Evolutionary conservation across 768 basidiomycete species (phyloP), one percentile per base, ranked within the genome.

Genomic region (Phanerochaete sordida): DNA sequence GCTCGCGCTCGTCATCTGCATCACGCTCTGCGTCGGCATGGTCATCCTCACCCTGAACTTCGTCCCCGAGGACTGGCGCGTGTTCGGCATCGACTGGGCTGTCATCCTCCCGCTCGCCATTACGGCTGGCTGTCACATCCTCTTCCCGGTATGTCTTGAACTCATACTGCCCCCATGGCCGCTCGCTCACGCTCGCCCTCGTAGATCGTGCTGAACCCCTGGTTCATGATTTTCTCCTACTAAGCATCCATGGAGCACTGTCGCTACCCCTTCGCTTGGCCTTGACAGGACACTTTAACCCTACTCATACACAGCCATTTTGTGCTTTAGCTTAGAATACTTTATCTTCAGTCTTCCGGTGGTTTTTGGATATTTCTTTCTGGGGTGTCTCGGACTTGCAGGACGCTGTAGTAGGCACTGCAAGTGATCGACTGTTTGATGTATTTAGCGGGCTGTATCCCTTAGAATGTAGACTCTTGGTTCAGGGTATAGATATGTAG

Each of bases 151-250:
- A 68, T 66, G 85, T 78, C 6, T 74, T n/a, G n/a, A 60, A 44
- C 47, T 58, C n/a, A n/a, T n/a, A n/a, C n/a, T n/a, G n/a, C n/a
- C n/a, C n/a, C n/a, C n/a, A n/a, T n/a, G n/a, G n/a, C n/a, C n/a
- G n/a, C n/a, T n/a, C n/a, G n/a, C n/a, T n/a, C n/a, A 26, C 47
- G 1, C 24, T 26, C 2, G 26, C 4, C 59, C 39, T 43, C 23
- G 2, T 23, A 89, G 81, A 88, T 95, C 57, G 85, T 93, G 21
- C 81, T 95, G 44, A 95, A 95, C 65, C 93, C 91, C 0, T 91
- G 88, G 88, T 75, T 93, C 56, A 91, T 92, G 88, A 89, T 92
- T 47, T 93, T 93, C 74, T 87, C 85, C 0, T 84, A 82, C 60
- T 79, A 65, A 71, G 12, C 50, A 44, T 45, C n/a, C n/a, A n/a